A percentile compares a stretch with the other conserved stretches of the same genome.
Evolutionary conservation across 208 protist species (phyloP).

Genomic region (Vickermania ingenoplastis): DNA sequence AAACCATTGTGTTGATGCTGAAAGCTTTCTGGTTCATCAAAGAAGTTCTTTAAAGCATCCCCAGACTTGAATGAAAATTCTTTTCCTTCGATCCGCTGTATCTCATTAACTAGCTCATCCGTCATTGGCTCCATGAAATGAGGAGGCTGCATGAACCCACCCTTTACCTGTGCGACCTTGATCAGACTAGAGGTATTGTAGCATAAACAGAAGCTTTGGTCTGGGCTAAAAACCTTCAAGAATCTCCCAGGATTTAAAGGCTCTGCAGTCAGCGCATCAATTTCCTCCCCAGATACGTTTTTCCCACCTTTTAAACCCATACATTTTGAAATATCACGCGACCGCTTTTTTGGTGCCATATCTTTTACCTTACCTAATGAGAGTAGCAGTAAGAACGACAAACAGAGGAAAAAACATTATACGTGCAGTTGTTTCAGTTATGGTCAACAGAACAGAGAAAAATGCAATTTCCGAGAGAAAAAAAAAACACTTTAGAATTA

Average conservation of each 20-base stretch:
- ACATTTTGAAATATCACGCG: not conserved
- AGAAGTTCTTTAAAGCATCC: constrained; percentile 5
- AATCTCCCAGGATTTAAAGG: constrained; percentile 35
- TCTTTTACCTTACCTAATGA: too few species aligned
- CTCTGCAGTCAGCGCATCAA: constrained; percentile 75
- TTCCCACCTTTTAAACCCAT: constrained; percentile 14
- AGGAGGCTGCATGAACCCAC: constrained; percentile 78
- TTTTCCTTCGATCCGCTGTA: constrained; percentile 61
- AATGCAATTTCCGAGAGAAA: too few species aligned
- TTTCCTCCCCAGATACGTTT: constrained; percentile 42
- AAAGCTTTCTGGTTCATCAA: constrained; percentile 15
- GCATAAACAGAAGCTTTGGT: constrained; percentile 54
- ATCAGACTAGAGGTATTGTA: constrained; percentile 86
- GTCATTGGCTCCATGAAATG: constrained; percentile 81
- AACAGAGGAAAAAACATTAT: too few species aligned
- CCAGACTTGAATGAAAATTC: constrained; percentile 46
- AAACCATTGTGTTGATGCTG: constrained; percentile 70
- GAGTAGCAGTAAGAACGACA: too few species aligned
- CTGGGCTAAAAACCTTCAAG: constrained; percentile 68
- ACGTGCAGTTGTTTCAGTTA: too few species aligned
- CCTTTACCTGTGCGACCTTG: constrained; percentile 66
- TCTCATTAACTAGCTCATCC: constrained; percentile 14
- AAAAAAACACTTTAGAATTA: too few species aligned
- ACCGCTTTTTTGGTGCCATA: not conserved
- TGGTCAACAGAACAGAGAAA: too few species aligned